phyloP scores from a whole-genome alignment of 2,329 filamentous ascomycete species.

The Septoria petroselini region DNA sequence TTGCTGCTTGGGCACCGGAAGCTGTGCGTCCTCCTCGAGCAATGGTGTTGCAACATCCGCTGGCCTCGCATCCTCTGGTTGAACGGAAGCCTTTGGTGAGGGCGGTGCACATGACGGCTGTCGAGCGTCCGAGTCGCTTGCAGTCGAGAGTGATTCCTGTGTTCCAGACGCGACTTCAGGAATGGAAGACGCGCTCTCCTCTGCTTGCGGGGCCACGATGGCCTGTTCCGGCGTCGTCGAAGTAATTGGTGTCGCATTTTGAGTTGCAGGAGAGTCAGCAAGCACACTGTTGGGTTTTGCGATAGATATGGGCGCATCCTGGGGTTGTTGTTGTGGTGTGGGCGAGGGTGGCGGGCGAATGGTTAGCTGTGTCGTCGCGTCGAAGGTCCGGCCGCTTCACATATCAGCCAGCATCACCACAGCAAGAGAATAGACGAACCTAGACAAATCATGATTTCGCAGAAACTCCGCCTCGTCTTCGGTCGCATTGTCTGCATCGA shows the following conservation, averaged over 20 bases:
- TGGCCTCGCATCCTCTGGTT: conserved; percentile 20
- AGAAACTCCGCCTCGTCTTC: conserved; percentile 20
- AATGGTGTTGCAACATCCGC: conserved; percentile 27
- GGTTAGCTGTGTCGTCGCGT: conserved; percentile 47
- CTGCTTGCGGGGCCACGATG: conserved; percentile 9
- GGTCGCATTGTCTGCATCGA: conserved; percentile 5
- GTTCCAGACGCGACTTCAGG: conserved; percentile 13
- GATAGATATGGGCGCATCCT: conserved; percentile 31
- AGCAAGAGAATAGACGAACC: conserved; percentile 12
- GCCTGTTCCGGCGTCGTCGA: conserved; percentile 24
- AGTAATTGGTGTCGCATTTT: conserved; percentile 11
- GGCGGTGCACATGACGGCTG: background rate
- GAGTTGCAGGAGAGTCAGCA: conserved; percentile 14
- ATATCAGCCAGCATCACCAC: conserved; percentile 10
- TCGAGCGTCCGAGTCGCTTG: background rate
- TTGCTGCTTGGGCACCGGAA: conserved; percentile 27
- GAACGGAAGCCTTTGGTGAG: conserved; percentile 9
- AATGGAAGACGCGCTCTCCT: conserved; percentile 13
- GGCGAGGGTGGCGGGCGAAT: conserved; percentile 41
- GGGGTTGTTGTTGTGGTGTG: conserved; percentile 31
- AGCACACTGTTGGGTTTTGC: conserved; percentile 28
- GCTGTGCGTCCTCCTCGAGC: conserved; percentile 31
- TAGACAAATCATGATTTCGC: conserved; percentile 14
- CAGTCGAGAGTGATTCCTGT: conserved; percentile 5
- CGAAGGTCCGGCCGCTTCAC: conserved; percentile 55